Base-by-base conservation (phyloP, 345 rosid genomes). In the Rhodamnia argentea region DNA sequence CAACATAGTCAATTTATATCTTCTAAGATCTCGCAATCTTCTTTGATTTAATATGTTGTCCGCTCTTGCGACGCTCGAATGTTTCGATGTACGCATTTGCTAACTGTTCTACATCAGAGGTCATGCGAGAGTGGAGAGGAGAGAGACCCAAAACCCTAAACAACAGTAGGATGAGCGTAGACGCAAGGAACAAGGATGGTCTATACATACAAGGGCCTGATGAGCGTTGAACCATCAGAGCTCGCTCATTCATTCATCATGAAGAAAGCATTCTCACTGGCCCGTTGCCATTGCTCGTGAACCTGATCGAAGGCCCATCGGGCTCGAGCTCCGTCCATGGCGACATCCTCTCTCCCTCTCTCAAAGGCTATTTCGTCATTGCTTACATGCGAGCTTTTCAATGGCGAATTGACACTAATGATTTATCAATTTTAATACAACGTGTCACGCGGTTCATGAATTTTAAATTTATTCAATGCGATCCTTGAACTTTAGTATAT, bases 171-270 rank as follows among this genome's bases (percentile, higher is more conserved):
- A 64, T 5, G 1, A 64, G 24, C 8, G 20, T 12, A 27, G 5
- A 52, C 42, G 12, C 0, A 8, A 1, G 1, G 12, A 16, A 64
- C 44, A 0, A 2, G 24, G 42, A 32, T 5, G 12, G 13, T 32
- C 0, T 9, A 64, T 16, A 32, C 16, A 32, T 64, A 64, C 0
- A 18, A 40, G 75, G 76, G 24, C 76, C 76, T 64, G 2, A 32
- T 64, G 76, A 23, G 23, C 44, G 76, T 62, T 42, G 42, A 42
- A 7, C 42, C 75, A 62, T 62, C 10, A n/a, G 37, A 60, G 32
- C 37, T 13, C 14, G 18, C n/a, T n/a, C n/a, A n/a, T 27, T 60
- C 74, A 44, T 32, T 32, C 76, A 6, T 64, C 44, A 0, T 23
- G 76, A 64, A 0, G 76, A 64, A 64, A 64, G 3, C 44, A 22